phyloP scores from a whole-genome alignment of 2,329 filamentous ascomycete species.

The Stachybotrys elegans region DNA sequence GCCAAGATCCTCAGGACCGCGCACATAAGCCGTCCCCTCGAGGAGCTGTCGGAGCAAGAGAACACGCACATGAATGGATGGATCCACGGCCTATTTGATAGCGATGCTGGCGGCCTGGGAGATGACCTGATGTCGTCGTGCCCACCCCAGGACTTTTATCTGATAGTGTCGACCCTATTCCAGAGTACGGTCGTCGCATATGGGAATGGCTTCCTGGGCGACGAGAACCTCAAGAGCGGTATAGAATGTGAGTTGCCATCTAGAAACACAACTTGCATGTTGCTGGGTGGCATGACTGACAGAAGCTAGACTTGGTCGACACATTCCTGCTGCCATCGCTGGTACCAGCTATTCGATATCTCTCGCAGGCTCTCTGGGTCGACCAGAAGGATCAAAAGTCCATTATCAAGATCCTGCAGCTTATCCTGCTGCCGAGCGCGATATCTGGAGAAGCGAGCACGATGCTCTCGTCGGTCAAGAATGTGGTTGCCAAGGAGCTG shows the following conservation, averaged over 20 bases:
- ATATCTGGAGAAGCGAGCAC: conserved; percentile 66
- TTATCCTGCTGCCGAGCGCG: conserved; percentile 65
- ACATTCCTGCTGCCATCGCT: conserved; percentile 77
- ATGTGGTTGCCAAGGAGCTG: conserved; percentile 64
- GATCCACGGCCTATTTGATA: conserved; percentile 73
- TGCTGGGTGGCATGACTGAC: conserved; percentile 10
- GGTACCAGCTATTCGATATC: conserved; percentile 66
- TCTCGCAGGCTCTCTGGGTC: conserved; percentile 65
- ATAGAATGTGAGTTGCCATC: conserved; percentile 59
- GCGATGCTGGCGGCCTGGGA: conserved; percentile 65
- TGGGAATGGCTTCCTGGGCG: conserved; percentile 57
- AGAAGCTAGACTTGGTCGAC: conserved; percentile 61
- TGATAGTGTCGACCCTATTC: conserved; percentile 72
- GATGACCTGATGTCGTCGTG: conserved; percentile 81
- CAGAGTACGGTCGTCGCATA: conserved; percentile 69
- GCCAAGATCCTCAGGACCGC: conserved; percentile 59
- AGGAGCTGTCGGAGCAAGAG: conserved; percentile 61
- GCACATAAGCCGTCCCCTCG: conserved; percentile 49
- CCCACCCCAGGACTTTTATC: conserved; percentile 76
- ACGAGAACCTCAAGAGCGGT: conserved; percentile 68
- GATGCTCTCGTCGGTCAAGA: conserved; percentile 68
- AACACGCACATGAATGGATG: conserved; percentile 64
- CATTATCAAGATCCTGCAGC: conserved; percentile 65
- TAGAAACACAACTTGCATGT: rapidly evolving
- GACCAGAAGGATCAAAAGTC: conserved; percentile 62